These are phyloP conservation scores for Pseudocercospora musae DNA, from an alignment of 2,329 filamentous ascomycete species.

Conservation along the genomic window DNA sequence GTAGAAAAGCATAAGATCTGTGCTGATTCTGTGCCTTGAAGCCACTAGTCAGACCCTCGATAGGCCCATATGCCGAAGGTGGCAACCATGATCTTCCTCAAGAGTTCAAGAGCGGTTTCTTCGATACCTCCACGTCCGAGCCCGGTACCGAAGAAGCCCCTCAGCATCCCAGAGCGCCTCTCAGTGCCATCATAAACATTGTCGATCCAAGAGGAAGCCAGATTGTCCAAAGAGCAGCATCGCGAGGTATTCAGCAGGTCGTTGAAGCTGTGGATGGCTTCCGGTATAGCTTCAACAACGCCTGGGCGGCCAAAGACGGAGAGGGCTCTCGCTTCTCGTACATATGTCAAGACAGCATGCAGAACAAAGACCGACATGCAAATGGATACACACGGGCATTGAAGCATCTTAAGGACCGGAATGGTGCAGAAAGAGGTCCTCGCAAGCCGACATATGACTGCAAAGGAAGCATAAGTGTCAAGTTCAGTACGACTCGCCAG, in stretches of 20 bases:
- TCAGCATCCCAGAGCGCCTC: slow-evolving; percentile 23
- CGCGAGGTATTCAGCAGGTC: slow-evolving; percentile 44
- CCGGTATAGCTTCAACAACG: slow-evolving; percentile 50
- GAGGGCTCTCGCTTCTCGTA: slow-evolving; percentile 49
- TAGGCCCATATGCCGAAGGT: slow-evolving; percentile 31
- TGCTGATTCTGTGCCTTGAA: neutral
- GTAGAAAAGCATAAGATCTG: neutral
- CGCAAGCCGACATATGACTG: slow-evolving; percentile 49
- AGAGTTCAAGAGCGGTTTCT: slow-evolving; percentile 26
- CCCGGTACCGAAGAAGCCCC: slow-evolving; percentile 8
- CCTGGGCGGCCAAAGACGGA: slow-evolving; percentile 46
- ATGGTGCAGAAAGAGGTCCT: slow-evolving; percentile 22
- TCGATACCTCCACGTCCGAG: slow-evolving; percentile 4
- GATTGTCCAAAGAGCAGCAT: slow-evolving; percentile 47
- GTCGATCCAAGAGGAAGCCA: slow-evolving; percentile 41
- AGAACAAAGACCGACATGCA: slow-evolving; percentile 50
- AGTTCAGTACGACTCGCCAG: slow-evolving; percentile 45
- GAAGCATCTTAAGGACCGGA: slow-evolving; percentile 26
- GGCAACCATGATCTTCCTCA: slow-evolving; percentile 30
- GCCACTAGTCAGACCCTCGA: slow-evolving; percentile 28
- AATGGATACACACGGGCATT: slow-evolving; percentile 36
- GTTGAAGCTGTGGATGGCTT: slow-evolving; percentile 47
- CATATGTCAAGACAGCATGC: slow-evolving; percentile 50
- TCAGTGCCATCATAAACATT: slow-evolving; percentile 25
- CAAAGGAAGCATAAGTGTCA: slow-evolving; percentile 47